Conservation (phyloP, 2,329 filamentous ascomycete genomes). For the Sporothrix globosa region DNA sequence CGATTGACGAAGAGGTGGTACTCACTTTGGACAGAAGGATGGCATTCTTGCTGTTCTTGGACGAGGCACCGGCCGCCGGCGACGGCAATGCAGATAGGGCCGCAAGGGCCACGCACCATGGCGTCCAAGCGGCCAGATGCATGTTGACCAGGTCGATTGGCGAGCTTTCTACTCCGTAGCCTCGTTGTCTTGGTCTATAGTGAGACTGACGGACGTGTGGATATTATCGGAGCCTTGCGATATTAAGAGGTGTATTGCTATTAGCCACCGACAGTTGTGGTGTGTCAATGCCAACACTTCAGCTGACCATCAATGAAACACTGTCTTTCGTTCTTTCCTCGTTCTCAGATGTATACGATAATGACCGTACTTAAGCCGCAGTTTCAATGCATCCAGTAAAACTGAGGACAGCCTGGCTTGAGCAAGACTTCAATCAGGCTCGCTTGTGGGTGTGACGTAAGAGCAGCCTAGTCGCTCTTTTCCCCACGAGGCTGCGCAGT, state of each 20-base stretch:
- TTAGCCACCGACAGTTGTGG: not conserved
- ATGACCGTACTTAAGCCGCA: not conserved
- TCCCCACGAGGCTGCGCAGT: not conserved
- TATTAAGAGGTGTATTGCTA: not conserved
- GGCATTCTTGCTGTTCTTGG: conserved; percentile 51
- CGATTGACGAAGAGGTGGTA: not conserved
- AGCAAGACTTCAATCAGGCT: not conserved
- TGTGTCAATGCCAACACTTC: not conserved
- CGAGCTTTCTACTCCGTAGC: too few species aligned
- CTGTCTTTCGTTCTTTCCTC: not conserved
- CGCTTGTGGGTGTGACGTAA: conserved; percentile 3
- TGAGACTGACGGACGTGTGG: not conserved
- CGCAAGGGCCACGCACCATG: conserved; percentile 5
- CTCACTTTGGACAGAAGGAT: conserved; percentile 66
- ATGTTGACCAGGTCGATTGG: not conserved
- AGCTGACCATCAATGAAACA: too few species aligned
- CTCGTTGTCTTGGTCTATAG: not conserved
- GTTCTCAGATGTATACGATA: not conserved
- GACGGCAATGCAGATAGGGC: conserved; percentile 27
- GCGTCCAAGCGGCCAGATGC: conserved; percentile 17
- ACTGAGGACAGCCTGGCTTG: conserved; percentile 26
- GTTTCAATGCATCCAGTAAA: not conserved
- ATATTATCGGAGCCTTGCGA: conserved; percentile 14
- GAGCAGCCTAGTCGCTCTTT: not conserved
- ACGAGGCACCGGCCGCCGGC: conserved; percentile 13